Evolutionary conservation across 768 basidiomycete genomes (phyloP), one percentile per base, ranked within the genome.

Genomic region (Coprinopsis marcescibilis): DNA sequence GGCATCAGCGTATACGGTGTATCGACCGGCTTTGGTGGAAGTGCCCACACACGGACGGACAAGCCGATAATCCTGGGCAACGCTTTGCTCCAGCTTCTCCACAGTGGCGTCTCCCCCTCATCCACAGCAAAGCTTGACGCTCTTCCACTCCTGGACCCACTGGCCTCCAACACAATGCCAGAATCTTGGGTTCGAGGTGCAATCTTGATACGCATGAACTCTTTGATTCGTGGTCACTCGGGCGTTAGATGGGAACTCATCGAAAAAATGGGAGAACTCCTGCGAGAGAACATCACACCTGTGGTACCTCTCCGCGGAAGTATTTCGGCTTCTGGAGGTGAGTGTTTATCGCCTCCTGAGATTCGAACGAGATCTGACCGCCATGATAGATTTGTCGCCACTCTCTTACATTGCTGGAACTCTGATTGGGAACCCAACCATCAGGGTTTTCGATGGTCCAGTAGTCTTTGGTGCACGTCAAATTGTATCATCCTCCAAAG

Each of bases 141-240:
- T 10, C 70, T 89, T 0, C 87, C 89, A 7, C 79, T 90, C 35
- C 72, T 74, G 3, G 86, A 89, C 57, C 86, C 85, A 1, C 61
- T 83, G 11, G 65, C 75, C 10, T 76, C 80, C 10, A 76, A 77
- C 24, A 80, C 75, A 49, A 91, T 93, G 87, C 89, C 90, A 3
- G 83, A 87, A 49, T 69, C 86, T 2, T 91, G 91, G 86, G 89
- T 91, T 25, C 82, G 90, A 44, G 90, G 85, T 11, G 88, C 90
- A 1, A 89, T 93, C 57, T 65, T 90, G 8, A 74, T 94, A 55
- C 86, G 90, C 54, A 84, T 89, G 74, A 90, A 90, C 61, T 86
- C 85, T 0, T 75, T 90, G 42, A 81, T 87, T 55, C 80, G 87
- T 32, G 87, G 85, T 0, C 87, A 89, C 62, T 88, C 85, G 20